Evolutionary conservation across 305 asterid genomes (phyloP).

Genomic region (Solanum hybrid): DNA sequence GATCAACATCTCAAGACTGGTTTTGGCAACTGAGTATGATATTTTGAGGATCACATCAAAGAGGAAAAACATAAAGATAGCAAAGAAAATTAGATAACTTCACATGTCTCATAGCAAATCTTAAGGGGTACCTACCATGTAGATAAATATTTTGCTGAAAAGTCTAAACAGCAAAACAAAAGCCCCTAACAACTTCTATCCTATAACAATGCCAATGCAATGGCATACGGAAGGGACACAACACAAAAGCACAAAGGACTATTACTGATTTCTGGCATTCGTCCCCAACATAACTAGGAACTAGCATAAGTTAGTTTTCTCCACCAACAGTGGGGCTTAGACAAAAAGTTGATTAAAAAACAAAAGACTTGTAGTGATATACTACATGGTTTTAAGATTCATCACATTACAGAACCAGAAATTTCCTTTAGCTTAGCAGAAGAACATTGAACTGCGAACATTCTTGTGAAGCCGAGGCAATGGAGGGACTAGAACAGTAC

Average conservation of each 20-base stretch:
- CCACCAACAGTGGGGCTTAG: not conserved
- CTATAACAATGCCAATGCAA: not conserved
- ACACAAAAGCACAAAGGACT: not conserved
- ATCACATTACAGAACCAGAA: not conserved
- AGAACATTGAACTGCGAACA: slow-evolving; percentile 46
- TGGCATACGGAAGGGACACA: not conserved
- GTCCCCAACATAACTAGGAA: not conserved
- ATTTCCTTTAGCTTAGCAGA: slow-evolving; percentile 25
- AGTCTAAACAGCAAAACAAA: not conserved
- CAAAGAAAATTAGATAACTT: not conserved
- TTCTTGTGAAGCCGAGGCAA: slow-evolving; percentile 30
- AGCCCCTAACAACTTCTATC: not conserved
- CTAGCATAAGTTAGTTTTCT: not conserved
- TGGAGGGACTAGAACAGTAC: slow-evolving; percentile 22
- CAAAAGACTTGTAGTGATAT: not conserved
- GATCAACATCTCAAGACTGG: slow-evolving; percentile 72
- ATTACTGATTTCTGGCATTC: not conserved
- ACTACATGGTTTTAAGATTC: not conserved
- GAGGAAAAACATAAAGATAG: not conserved
- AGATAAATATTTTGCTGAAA: not conserved
- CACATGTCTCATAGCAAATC: not conserved
- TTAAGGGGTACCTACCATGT: not conserved
- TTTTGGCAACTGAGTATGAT: slow-evolving; percentile 87
- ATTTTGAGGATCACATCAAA: slow-evolving; percentile 65
- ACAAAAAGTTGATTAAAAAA: not conserved